Base-by-base conservation (phyloP, 768 basidiomycete species). In the Leccinellum rugosiceps region DNA sequence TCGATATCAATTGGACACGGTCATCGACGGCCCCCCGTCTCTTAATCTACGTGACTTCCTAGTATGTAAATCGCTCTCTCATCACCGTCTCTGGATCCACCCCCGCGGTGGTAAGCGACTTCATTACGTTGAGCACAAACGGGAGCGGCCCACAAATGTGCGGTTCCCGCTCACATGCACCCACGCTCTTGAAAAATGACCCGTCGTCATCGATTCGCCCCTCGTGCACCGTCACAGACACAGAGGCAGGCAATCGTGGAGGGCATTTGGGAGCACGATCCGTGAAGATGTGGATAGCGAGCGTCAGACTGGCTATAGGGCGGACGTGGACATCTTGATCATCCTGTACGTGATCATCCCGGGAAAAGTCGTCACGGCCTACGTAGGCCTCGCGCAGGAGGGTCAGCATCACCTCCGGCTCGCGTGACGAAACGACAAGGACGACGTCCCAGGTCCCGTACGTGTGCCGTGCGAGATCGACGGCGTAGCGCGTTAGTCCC, bases 371-470 rank as follows among this genome's bases (percentile, higher is more conserved):
- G 4, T 56, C 51, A 28, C 6, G 19, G 15, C 11, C 48, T 19
- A 32, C 14, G 21, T 70, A 68, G 9, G 76, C 73, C 2, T 67
- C 63, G 6, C 54, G 57, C 9, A 86, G 46, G 19, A 86, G 75
- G 0, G 74, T 72, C 9, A 84, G 46, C 32, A 82, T 68, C 6
- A 85, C 74, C 11, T 80, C 74, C 0, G 83, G 83, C 62, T 85
- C 84, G 21, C 79, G 75, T 2, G 83, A 80, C 2, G 84, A 78
- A 3, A 85, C 58, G 4, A 78, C 67, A 28, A 86, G 72, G 0
- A 71, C 70, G n/a, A 86, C 72, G 58, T 83, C 77, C 69, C 72
- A 71, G n/a, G 59, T 26, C 3, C 67, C 68, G 9, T 59, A 57
- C 58, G 50, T 57, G 26, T 49, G 38, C 44, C 56, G 53, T 25